A percentile compares a stretch with the other conserved stretches of the same genome.
Evolutionary conservation across 2,329 filamentous ascomycete species (phyloP).

Genomic region (Colletotrichum gloeosporioides): DNA sequence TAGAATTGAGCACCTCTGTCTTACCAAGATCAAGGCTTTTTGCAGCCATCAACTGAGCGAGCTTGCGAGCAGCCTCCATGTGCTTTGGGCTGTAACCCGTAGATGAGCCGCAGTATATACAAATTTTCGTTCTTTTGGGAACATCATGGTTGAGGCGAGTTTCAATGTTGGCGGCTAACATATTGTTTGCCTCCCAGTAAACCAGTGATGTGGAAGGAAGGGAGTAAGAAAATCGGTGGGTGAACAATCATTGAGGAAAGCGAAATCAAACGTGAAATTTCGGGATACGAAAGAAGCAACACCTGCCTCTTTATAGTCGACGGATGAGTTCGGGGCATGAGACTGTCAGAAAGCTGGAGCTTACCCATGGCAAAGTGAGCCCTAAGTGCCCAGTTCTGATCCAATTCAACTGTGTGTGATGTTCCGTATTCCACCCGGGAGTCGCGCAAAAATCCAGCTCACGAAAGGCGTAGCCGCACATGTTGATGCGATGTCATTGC

Average conservation of each 20-base stretch:
- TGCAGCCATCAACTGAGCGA: not conserved
- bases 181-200: not conserved
- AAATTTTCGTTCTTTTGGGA: not conserved
- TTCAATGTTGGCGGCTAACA: fast-evolving
- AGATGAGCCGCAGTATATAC: not conserved
- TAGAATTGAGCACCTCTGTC: not conserved
- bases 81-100: not conserved
- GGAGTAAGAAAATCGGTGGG: fast-evolving
- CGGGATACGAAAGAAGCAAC: not conserved
- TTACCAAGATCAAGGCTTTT: fast-evolving
- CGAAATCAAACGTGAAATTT: not conserved
- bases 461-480: not conserved
- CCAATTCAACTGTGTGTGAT: too few relatives aligned
- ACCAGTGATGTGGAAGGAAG: not conserved
- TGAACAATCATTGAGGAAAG: too few relatives aligned
- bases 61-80: not conserved
- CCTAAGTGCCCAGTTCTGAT: not conserved
- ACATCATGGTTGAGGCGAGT: fast-evolving
- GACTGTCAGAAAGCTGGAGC: not conserved
- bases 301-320: not conserved
- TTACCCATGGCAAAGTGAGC: not conserved
- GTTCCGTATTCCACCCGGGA: too few relatives aligned
- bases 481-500: not conserved
- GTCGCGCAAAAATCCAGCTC: not conserved
- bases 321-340: not conserved